phyloP scores from a whole-genome alignment of 331 rosid species.

The Saraca asoca region DNA sequence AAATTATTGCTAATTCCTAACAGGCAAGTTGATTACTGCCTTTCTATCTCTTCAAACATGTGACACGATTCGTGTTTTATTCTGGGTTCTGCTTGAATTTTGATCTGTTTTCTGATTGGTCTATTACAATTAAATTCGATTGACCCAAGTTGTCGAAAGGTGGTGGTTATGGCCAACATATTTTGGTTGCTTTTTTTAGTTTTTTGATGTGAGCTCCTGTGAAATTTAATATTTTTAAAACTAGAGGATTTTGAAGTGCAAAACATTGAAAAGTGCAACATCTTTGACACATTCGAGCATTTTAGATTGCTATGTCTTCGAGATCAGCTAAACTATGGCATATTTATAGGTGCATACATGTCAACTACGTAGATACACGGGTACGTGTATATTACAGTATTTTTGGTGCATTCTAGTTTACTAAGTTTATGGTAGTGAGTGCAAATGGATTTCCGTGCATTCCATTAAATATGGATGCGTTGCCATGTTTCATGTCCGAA shows the following conservation, averaged over 20 bases:
- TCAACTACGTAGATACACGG: conserved; percentile 17
- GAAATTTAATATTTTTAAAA: conserved; percentile 29
- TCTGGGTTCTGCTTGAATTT: conserved; percentile 27
- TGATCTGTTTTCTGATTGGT: conserved; percentile 44
- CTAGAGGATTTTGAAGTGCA: conserved; percentile 40
- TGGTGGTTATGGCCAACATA: background rate
- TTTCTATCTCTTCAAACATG: conserved; percentile 41
- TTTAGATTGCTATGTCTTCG: conserved; percentile 33
- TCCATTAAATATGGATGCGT: conserved; percentile 27
- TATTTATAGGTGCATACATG: conserved; percentile 29
- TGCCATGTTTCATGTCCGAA: conserved; percentile 27
- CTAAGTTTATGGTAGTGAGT: background rate
- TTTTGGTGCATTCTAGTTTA: background rate
- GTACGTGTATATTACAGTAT: background rate
- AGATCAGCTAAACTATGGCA: conserved; percentile 36
- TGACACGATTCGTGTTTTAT: conserved; percentile 17
- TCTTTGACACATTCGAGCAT: conserved; percentile 15
- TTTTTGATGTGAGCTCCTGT: conserved; percentile 39
- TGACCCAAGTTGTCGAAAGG: conserved; percentile 28
- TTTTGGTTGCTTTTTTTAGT: conserved; percentile 26
- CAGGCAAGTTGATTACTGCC: conserved; percentile 27
- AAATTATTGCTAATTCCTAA: conserved; percentile 23
- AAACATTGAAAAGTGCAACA: conserved; percentile 34
- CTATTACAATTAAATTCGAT: conserved; percentile 38
- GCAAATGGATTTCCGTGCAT: conserved; percentile 3